These are phyloP conservation scores for Benincasa hispida DNA, from an alignment of 306 rosid species.

Conservation along the genomic window DNA sequence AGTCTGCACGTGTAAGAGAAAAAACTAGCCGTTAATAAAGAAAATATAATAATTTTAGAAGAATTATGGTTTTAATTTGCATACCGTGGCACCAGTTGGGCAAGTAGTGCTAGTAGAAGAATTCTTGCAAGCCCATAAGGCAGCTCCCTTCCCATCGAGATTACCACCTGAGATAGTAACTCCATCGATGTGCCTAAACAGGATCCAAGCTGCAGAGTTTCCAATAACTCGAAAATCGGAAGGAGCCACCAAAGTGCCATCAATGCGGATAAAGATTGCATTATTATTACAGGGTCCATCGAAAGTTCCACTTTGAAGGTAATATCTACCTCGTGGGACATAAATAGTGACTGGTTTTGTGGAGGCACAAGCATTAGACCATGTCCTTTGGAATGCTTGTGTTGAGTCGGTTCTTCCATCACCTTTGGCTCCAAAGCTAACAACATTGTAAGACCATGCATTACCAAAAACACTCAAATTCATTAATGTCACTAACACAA, in stretches of 20 bases:
- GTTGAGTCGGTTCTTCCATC: constrained; percentile 24
- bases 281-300: constrained; percentile 42
- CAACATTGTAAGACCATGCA: constrained; percentile 17
- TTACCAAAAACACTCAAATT: too few relatives aligned
- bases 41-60: too few relatives aligned
- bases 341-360: constrained; percentile 18
- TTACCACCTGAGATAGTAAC: constrained; percentile 29
- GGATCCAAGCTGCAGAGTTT: constrained; percentile 40
- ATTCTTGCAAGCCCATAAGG: constrained; percentile 43
- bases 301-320: constrained; percentile 20
- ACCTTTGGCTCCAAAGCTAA: constrained; percentile 25
- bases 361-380: constrained; percentile 38
- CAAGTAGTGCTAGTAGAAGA: constrained; percentile 23
- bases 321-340: constrained; percentile 51
- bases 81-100: constrained; percentile 45
- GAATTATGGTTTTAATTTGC: neutral
- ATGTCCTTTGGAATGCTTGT: constrained; percentile 23
- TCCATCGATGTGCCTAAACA: constrained; percentile 25
- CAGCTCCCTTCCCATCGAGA: constrained; percentile 37
- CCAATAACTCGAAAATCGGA: constrained; percentile 29
- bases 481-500: too few relatives aligned
- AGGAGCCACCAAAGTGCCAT: constrained; percentile 48
- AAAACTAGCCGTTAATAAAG: too few relatives aligned
- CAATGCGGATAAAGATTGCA: constrained; percentile 20
- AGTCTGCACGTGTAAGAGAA: neutral